These are phyloP conservation scores for Platanthera guangdongensis DNA, from an alignment of 106 monocot species.

Conservation along the genomic window DNA sequence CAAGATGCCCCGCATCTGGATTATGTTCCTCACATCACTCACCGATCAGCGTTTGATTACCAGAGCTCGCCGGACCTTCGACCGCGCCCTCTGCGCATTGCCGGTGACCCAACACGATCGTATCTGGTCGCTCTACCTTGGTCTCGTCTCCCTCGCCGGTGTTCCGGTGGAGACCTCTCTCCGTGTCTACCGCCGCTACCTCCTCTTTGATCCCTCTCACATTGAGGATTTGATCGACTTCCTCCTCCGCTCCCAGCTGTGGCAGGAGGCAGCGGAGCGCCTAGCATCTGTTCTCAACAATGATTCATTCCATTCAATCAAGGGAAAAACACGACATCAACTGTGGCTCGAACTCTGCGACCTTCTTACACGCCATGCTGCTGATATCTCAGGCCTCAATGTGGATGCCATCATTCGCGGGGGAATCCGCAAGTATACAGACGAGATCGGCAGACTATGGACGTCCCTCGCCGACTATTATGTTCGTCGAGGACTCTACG, in stretches of 20 bases:
- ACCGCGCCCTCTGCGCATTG: conserved; percentile 71
- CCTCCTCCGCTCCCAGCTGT: conserved; percentile 49
- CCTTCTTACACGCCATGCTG: conserved; percentile 74
- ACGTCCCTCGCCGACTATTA: conserved; percentile 93
- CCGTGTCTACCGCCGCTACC: conserved; percentile 64
- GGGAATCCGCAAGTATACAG: conserved; percentile 71
- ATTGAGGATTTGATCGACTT: conserved; percentile 95
- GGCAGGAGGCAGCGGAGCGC: conserved; percentile 93
- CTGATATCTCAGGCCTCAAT: conserved; percentile 78
- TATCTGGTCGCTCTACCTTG: conserved; percentile 73
- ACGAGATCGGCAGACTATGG: conserved; percentile 88
- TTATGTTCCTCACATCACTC: conserved; percentile 64
- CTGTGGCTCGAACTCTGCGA: conserved; percentile 91
- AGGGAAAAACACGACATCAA: conserved; percentile 82
- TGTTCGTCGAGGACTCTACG: conserved; percentile 71
- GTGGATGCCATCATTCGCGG: conserved; percentile 92
- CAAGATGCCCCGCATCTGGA: conserved; percentile 96
- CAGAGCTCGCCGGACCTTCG: conserved; percentile 55
- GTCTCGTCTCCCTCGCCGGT: conserved; percentile 51
- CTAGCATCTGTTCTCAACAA: conserved; percentile 73
- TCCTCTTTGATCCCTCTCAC: conserved; percentile 83
- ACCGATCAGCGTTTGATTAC: conserved; percentile 63
- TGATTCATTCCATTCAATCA: conserved; percentile 67
- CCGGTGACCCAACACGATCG: conserved; percentile 93
- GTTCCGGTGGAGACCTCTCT: conserved; percentile 84